Percentiles rank a stretch among this genome's conserved stretches.
phyloP scores from a whole-genome alignment of 495 filamentous ascomycete species.

The Talaromyces stipitatus region DNA sequence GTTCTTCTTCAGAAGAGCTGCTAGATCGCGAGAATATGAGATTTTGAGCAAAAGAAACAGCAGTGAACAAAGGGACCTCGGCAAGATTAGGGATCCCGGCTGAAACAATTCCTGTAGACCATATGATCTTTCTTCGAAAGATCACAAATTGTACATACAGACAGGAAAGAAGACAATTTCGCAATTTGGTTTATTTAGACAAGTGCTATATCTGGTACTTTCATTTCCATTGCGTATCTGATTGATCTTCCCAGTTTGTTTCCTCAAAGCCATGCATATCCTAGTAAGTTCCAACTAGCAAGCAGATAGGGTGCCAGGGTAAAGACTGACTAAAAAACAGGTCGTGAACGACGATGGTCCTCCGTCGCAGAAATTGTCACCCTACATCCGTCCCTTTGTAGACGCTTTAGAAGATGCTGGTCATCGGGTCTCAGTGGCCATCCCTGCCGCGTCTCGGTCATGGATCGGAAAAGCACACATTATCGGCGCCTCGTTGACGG shows the following conservation, averaged over 20 bases:
- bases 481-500: constrained; percentile 74
- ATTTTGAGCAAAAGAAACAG: background rate
- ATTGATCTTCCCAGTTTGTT: background rate
- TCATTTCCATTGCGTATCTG: background rate
- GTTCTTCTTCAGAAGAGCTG: background rate
- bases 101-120: background rate
- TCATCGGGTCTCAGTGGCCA: constrained; percentile 81
- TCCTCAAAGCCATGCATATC: constrained; percentile 34
- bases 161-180: background rate
- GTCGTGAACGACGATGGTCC: constrained; percentile 93
- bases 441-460: constrained; percentile 83
- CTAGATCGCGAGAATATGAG: background rate
- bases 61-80: background rate
- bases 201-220: background rate
- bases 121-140: background rate
- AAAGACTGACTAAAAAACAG: constrained; percentile 30
- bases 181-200: background rate
- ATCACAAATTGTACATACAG: background rate
- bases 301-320: constrained; percentile 6
- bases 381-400: constrained; percentile 83
- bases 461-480: constrained; percentile 99
- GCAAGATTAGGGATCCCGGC: background rate
- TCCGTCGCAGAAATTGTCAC: constrained; percentile 75
- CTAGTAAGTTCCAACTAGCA: constrained; percentile 26
- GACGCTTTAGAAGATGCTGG: constrained; percentile 67